These are phyloP conservation scores for Cnidoscolus chayamansa DNA, from an alignment of 441 rosid species.

Conservation along the genomic window DNA sequence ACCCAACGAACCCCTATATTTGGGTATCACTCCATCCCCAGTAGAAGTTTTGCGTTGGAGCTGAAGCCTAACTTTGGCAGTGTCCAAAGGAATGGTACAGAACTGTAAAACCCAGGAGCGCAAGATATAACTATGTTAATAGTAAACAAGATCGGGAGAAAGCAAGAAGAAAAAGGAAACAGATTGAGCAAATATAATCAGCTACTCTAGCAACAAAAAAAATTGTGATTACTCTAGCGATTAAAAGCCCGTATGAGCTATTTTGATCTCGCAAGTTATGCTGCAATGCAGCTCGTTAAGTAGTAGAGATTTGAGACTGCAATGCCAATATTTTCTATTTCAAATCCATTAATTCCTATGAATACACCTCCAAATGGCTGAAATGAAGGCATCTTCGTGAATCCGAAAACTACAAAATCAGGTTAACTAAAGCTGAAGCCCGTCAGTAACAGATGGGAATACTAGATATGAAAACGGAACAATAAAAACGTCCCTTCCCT, in stretches of 20 bases:
- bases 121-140: neutral
- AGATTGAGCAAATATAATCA: neutral
- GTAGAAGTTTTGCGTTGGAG: constrained; percentile 67
- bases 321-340: neutral
- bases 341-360: neutral
- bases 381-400: neutral
- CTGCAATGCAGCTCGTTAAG: neutral
- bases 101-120: constrained; percentile 45
- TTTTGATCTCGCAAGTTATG: neutral
- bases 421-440: neutral
- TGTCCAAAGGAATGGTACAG: constrained; percentile 91
- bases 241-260: neutral
- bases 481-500: neutral
- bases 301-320: neutral
- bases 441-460: neutral
- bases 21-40: constrained; percentile 57
- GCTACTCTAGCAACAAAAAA: too few relatives aligned
- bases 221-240: neutral
- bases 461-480: neutral
- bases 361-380: neutral
- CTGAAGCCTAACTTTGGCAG: constrained; percentile 98
- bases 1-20: constrained; percentile 83
- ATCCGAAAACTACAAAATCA: neutral
- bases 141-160: neutral
- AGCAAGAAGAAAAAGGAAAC: neutral